phyloP scores from a whole-genome alignment of 208 protist species.

The Trypanosoma scelopori region DNA sequence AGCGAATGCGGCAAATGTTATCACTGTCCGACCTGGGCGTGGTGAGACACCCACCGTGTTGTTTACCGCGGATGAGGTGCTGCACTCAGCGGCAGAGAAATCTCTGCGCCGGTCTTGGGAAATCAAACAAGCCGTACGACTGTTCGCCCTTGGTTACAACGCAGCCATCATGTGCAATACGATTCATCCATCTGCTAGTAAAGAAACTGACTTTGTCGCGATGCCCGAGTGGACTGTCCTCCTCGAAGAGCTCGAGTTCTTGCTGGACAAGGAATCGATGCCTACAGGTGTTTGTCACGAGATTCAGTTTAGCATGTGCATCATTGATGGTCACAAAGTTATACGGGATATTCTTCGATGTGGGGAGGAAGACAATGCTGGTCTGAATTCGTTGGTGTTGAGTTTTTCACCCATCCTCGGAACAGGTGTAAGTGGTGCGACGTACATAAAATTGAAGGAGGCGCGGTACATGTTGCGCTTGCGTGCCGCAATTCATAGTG shows the following conservation, averaged over 20 bases:
- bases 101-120: neutral
- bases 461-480: neutral
- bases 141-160: neutral
- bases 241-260: neutral
- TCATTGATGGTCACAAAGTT: neutral
- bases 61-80: slow-evolving; percentile 3
- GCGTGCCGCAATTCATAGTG: neutral
- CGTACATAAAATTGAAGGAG: slow-evolving; percentile 4
- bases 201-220: neutral
- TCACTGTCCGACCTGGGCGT: neutral
- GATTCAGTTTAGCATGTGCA: slow-evolving; percentile 11
- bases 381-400: neutral
- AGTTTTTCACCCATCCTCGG: slow-evolving; percentile 12
- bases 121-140: neutral
- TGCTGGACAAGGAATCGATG: neutral
- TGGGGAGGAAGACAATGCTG: neutral
- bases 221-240: neutral
- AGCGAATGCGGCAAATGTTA: neutral
- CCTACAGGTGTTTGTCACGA: neutral
- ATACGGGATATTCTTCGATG: neutral
- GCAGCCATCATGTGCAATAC: neutral
- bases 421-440: neutral
- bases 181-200: neutral
- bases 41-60: neutral
- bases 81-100: neutral